Evolutionary conservation across 192 early-diverging fungal genomes (phyloP).

Genomic region (Ramicandelaber brevisporus): DNA sequence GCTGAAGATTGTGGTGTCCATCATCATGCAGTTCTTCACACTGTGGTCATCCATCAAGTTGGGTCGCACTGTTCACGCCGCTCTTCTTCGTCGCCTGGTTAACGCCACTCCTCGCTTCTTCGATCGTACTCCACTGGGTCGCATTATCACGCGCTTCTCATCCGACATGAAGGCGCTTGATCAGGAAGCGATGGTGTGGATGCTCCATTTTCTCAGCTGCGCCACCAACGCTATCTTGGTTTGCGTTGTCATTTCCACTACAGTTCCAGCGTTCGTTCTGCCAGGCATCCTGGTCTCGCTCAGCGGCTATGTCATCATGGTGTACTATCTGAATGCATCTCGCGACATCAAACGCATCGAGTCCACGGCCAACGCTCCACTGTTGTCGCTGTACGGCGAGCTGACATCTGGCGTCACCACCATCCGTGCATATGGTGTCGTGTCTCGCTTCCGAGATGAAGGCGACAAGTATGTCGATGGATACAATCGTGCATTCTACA

Average conservation of each 20-base stretch:
- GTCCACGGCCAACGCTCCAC: conserved; percentile 33
- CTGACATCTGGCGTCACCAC: conserved; percentile 35
- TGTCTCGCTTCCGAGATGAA: conserved; percentile 35
- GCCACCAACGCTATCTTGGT: conserved; percentile 21
- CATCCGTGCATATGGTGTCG: conserved; percentile 52
- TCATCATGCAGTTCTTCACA: no score
- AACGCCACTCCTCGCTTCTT: conserved; percentile 58
- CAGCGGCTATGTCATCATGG: conserved; percentile 27
- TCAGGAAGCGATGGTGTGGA: conserved; percentile 24
- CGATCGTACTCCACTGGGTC: conserved; percentile 55
- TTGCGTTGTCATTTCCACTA: conserved; percentile 22
- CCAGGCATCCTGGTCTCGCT: conserved; percentile 28
- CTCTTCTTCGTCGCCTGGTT: conserved; percentile 25
- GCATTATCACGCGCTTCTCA: conserved; percentile 61
- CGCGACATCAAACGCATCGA: conserved; percentile 66
- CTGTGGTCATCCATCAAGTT: no score
- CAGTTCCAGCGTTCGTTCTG: conserved; percentile 49
- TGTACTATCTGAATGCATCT: conserved; percentile 42
- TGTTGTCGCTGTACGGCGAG: conserved; percentile 53
- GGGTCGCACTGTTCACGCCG: no score
- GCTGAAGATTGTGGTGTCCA: no score
- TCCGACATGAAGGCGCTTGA: conserved; percentile 64
- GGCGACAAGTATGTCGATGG: conserved; percentile 25
- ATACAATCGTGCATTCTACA: conserved; percentile 58
- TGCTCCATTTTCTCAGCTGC: conserved; percentile 20